Evolutionary conservation across 2,329 filamentous ascomycete genomes (phyloP).

Genomic region (Chrysoporthe puriensis): DNA sequence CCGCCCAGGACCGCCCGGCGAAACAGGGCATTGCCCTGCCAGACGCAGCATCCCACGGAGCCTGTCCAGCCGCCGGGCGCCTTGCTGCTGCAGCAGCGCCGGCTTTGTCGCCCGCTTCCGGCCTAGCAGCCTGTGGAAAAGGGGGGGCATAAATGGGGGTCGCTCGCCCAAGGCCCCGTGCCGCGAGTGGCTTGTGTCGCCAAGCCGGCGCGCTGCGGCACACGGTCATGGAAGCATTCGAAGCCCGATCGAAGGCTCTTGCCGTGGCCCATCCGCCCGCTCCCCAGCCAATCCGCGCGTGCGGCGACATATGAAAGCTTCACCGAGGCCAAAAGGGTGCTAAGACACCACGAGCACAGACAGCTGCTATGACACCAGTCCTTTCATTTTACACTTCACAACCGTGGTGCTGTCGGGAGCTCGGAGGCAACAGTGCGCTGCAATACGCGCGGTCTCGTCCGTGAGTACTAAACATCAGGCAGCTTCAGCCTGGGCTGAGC

Average conservation of each 20-base stretch:
- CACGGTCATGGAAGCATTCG: conserved; percentile 23
- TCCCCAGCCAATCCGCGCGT: background rate
- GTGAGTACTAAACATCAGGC: conserved; percentile 12
- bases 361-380: background rate
- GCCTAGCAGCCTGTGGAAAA: conserved; percentile 16
- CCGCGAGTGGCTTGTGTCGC: conserved; percentile 14
- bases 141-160: conserved; percentile 12
- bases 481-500: conserved; percentile 37
- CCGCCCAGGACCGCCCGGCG: background rate
- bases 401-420: background rate
- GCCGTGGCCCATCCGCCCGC: background rate
- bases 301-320: background rate
- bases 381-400: background rate
- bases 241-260: conserved; percentile 19
- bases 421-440: background rate
- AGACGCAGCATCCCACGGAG: conserved; percentile 15
- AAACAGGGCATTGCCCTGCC: conserved; percentile 15
- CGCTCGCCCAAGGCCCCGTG: conserved; percentile 7
- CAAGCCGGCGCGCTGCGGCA: conserved; percentile 21
- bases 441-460: conserved; percentile 28
- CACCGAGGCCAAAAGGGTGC: conserved; percentile 13
- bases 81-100: conserved; percentile 19
- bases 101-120: conserved; percentile 17
- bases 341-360: background rate
- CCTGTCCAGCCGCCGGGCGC: conserved; percentile 27